These are phyloP conservation scores for Acanthamoeba healyi DNA, from an alignment of 208 protist species.

Conservation along the genomic window DNA sequence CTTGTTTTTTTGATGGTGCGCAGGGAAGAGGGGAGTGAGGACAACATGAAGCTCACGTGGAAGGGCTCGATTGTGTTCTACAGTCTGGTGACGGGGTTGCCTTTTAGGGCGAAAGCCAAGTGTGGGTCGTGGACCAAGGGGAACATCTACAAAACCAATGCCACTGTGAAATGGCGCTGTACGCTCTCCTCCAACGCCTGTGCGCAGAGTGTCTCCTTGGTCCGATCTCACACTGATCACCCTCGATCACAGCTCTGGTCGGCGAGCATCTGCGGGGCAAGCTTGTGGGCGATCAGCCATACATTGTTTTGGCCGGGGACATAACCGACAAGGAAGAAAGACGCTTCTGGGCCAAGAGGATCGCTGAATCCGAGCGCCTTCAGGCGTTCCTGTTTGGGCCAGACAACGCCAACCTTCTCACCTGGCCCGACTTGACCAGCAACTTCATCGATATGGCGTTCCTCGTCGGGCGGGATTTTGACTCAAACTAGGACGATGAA, in stretches of 20 bases:
- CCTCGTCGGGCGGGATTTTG: too few relatives aligned
- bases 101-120: neutral
- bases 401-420: neutral
- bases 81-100: constrained; percentile 12
- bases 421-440: neutral
- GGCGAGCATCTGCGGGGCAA: neutral
- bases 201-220: neutral
- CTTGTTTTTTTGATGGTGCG: too few relatives aligned
- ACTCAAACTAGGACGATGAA: too few relatives aligned
- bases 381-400: constrained; percentile 5
- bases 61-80: constrained; percentile 26
- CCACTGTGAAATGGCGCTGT: neutral
- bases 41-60: neutral
- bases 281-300: neutral
- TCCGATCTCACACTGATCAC: neutral
- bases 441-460: neutral
- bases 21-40: neutral
- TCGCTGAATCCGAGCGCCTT: neutral
- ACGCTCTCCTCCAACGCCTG: neutral
- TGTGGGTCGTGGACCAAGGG: neutral
- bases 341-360: neutral
- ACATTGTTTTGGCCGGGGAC: neutral
- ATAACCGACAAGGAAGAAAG: neutral
- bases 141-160: neutral
- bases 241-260: neutral